Evolutionary conservation across 2,329 filamentous ascomycete species (phyloP).

Genomic region (Aureobasidium sp.): DNA sequence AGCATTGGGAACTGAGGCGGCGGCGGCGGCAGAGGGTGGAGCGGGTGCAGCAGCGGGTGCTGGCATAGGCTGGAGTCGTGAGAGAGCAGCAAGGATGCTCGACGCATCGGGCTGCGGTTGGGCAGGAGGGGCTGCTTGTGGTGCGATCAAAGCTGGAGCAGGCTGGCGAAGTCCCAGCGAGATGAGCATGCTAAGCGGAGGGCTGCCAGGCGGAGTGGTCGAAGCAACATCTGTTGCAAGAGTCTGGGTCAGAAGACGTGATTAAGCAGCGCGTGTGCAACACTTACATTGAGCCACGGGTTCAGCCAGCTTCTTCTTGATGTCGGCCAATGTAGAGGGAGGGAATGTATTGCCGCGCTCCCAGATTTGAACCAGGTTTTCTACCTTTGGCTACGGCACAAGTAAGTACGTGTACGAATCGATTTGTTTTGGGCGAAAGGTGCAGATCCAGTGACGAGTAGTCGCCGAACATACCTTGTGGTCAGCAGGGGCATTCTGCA

Average conservation of each 20-base stretch:
- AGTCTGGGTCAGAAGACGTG: neutral
- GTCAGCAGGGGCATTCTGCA: conserved; percentile 78
- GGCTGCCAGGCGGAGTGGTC: conserved; percentile 26
- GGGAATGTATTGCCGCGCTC: conserved; percentile 93
- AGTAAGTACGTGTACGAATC: neutral
- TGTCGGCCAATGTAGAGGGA: conserved; percentile 65
- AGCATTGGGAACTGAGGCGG: conserved; percentile 9
- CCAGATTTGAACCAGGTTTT: conserved; percentile 95
- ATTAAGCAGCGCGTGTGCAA: neutral
- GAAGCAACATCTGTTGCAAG: conserved; percentile 21
- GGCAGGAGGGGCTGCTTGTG: conserved; percentile 20
- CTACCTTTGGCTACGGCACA: conserved; percentile 75
- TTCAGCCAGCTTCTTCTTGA: conserved; percentile 71
- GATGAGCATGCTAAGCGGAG: conserved; percentile 25
- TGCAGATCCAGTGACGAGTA: neutral
- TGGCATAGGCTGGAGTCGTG: conserved; percentile 23
- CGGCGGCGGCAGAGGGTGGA: neutral
- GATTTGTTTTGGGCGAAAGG: neutral
- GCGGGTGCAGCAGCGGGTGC: conserved; percentile 1
- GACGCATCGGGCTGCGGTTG: conserved; percentile 26
- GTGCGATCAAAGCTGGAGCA: conserved; percentile 6
- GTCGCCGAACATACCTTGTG: conserved; percentile 80
- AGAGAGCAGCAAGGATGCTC: conserved; percentile 31
- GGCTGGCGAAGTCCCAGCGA: conserved; percentile 19
- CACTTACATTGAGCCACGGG: conserved; percentile 37